A percentile compares a stretch with the other conserved stretches of the same genome.
These are phyloP conservation scores for Veloboletus limbatus DNA, from an alignment of 1,284 basidiomycete genomes.

Conservation along the genomic window DNA sequence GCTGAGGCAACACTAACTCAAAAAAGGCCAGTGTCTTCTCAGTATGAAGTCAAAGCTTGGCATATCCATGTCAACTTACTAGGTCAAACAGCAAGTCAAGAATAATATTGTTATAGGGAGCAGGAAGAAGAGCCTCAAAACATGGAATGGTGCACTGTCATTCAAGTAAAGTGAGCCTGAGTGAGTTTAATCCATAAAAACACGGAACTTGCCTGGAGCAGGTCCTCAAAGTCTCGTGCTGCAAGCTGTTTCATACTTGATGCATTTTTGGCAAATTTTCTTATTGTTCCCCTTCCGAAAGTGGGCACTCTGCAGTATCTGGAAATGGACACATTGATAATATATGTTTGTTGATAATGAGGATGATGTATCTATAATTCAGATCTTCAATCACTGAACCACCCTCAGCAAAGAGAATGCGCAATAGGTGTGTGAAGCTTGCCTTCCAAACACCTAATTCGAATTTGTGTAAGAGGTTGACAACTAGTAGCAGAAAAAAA, in stretches of 20 bases:
- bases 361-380: constrained; percentile 5
- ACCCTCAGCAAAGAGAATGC: constrained; percentile 9
- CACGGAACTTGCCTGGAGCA: constrained; percentile 37
- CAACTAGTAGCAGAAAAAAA: constrained; percentile 21
- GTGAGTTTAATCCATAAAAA: no score
- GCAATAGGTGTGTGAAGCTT: constrained; percentile 18
- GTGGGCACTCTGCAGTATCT: constrained; percentile 1
- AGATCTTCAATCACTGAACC: constrained; percentile 1
- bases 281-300: constrained; percentile 8
- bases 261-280: constrained; percentile 5
- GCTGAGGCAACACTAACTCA: no score
- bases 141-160: constrained; percentile 28
- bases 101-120: constrained; percentile 18
- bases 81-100: constrained; percentile 6
- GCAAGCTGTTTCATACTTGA: constrained; percentile 14
- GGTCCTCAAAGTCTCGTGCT: constrained; percentile 16
- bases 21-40: constrained; percentile 21
- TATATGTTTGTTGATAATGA: no score
- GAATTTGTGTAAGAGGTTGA: constrained; percentile 32
- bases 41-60: constrained; percentile 27
- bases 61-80: constrained; percentile 23
- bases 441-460: constrained; percentile 26
- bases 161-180: no score
- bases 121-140: constrained; percentile 25
- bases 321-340: no score